These are phyloP conservation scores for Aspergillus homomorphus DNA, from an alignment of 495 filamentous ascomycete genomes.

Conservation along the genomic window DNA sequence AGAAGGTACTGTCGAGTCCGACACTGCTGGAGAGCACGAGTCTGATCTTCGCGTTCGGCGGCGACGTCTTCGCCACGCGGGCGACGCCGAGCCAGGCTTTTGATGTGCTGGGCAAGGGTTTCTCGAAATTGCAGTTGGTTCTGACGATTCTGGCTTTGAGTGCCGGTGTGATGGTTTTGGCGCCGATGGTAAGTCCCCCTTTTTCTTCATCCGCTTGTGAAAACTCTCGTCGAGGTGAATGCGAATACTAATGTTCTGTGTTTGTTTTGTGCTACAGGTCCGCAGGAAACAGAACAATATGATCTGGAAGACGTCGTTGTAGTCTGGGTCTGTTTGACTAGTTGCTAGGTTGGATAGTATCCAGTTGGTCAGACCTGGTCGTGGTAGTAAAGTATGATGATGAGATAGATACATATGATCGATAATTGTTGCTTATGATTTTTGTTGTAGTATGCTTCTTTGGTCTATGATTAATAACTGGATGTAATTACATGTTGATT, in stretches of 20 bases:
- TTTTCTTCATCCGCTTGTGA: not conserved
- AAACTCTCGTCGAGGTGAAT: not conserved
- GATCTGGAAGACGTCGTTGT: conserved; percentile 32
- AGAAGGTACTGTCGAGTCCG: conserved; percentile 66
- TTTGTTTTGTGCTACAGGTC: not conserved
- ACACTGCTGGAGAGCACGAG: conserved; percentile 90
- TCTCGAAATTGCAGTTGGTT: conserved; percentile 82
- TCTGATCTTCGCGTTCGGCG: conserved; percentile 83
- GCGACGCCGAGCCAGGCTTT: conserved; percentile 83
- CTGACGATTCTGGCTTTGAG: conserved; percentile 75
- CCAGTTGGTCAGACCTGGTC: not conserved
- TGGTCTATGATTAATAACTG: too few species aligned
- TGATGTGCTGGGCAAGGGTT: conserved; percentile 88
- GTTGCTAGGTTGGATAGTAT: not conserved
- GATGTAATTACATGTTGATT: too few species aligned
- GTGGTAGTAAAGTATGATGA: not conserved
- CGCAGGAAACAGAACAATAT: conserved; percentile 43
- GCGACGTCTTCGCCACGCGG: conserved; percentile 81
- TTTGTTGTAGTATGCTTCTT: too few species aligned
- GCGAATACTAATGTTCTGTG: not conserved
- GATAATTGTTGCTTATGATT: not conserved
- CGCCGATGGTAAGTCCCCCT: conserved; percentile 70
- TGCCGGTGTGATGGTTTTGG: conserved; percentile 69
- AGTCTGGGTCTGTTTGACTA: not conserved
- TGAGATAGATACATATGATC: not conserved